Percentiles rank a stretch among this genome's conserved stretches.
Evolutionary conservation across 2,329 filamentous ascomycete genomes (phyloP).

Genomic region (Pseudogymnoascus sp.): DNA sequence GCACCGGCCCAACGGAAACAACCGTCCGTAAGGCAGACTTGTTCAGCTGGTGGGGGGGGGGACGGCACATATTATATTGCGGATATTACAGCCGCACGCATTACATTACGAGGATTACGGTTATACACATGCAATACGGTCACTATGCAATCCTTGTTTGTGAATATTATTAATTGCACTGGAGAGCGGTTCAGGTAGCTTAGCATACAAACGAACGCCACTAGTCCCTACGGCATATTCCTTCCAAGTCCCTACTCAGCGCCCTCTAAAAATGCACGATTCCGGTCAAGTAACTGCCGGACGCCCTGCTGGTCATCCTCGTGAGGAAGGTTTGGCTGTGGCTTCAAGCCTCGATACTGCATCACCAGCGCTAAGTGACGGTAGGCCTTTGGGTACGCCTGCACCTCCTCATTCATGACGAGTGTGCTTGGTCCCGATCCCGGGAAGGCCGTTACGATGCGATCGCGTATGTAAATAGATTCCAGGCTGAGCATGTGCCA

Average conservation of each 20-base stretch:
- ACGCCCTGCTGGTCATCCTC: background rate
- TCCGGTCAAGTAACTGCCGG: background rate
- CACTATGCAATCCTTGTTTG: background rate
- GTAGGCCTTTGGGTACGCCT: background rate
- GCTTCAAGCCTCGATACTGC: background rate
- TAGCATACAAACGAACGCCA: background rate
- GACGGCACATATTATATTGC: background rate
- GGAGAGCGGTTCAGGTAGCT: background rate
- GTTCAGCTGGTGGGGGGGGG: background rate
- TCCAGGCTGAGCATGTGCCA: background rate
- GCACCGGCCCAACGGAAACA: background rate
- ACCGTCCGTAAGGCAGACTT: background rate
- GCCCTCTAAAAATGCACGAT: background rate
- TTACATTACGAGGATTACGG: background rate
- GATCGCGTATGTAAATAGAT: background rate
- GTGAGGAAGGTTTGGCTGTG: background rate
- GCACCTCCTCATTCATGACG: background rate
- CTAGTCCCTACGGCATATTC: background rate
- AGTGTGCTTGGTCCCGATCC: background rate
- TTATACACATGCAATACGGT: background rate
- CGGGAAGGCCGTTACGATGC: background rate
- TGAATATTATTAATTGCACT: background rate
- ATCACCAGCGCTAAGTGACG: background rate
- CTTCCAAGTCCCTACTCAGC: background rate
- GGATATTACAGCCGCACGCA: background rate